phyloP scores from a whole-genome alignment of 176 grass and related monocot species.

The Carex cristatella region DNA sequence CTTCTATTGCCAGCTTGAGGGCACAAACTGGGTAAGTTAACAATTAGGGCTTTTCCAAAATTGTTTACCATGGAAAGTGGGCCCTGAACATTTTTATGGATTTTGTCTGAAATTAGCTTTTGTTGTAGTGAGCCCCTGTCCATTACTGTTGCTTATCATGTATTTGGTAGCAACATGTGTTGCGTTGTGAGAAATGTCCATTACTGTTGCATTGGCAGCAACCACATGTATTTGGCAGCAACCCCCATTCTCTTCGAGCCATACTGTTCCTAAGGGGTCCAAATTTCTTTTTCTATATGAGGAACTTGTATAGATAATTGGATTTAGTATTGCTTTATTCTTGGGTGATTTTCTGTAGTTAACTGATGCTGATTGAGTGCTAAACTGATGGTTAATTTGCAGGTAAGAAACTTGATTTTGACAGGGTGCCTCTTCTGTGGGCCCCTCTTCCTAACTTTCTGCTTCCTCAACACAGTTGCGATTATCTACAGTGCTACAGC shows the following conservation, averaged over 20 bases:
- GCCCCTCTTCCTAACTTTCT: constrained; percentile 87
- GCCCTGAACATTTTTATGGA: background rate
- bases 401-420: constrained; percentile 89
- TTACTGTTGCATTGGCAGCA: background rate
- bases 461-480: constrained; percentile 89
- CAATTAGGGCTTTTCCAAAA: background rate
- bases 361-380: constrained; percentile 10
- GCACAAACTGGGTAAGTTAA: constrained; percentile 74
- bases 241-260: background rate
- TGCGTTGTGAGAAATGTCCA: background rate
- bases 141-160: background rate
- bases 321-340: constrained; percentile 10
- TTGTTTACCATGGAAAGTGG: background rate
- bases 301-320: background rate
- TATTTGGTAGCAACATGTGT: background rate
- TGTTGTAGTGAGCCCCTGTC: background rate
- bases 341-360: background rate
- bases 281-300: background rate
- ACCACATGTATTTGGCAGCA: background rate
- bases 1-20: constrained; percentile 89
- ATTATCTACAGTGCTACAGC: constrained; percentile 87
- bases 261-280: background rate
- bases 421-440: constrained; percentile 91
- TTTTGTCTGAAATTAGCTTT: background rate
- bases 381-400: constrained; percentile 24